Conservation (phyloP, 441 rosid genomes). For the Brassica balearica region DNA sequence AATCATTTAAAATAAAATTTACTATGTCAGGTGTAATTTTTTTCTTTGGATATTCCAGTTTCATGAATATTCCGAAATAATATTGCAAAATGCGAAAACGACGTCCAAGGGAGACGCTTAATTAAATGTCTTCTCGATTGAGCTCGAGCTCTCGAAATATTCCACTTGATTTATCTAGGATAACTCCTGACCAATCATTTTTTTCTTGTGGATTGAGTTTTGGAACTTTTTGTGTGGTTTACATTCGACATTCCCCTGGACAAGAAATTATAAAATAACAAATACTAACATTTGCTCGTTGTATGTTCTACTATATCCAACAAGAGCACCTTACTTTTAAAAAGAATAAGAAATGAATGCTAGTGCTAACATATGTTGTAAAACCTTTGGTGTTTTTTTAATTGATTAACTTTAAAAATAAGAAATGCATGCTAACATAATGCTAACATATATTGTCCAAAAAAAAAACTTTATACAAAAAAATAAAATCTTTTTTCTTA, state of each 20-base stretch:
- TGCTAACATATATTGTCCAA: no score
- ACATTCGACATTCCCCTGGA: neutral
- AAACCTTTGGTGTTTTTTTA: no score
- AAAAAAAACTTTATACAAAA: no score
- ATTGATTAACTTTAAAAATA: no score
- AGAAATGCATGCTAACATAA: no score
- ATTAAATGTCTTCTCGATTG: neutral
- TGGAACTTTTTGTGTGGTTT: slow-evolving; percentile 23
- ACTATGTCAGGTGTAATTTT: neutral
- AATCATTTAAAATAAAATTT: neutral
- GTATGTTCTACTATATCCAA: no score
- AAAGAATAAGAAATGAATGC: no score
- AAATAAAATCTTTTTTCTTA: no score
- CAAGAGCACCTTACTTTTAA: no score
- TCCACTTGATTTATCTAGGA: slow-evolving; percentile 11
- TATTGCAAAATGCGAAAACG: neutral
- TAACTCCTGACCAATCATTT: slow-evolving; percentile 23
- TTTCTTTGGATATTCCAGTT: neutral
- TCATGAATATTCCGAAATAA: neutral
- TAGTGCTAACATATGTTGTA: no score
- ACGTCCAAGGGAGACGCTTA: neutral
- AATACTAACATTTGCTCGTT: no score
- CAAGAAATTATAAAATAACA: no score
- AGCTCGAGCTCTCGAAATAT: neutral
- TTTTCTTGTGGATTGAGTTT: slow-evolving; percentile 3